These are phyloP conservation scores for Ustilago lituana DNA, from an alignment of 1,284 basidiomycete genomes.

Conservation along the genomic window DNA sequence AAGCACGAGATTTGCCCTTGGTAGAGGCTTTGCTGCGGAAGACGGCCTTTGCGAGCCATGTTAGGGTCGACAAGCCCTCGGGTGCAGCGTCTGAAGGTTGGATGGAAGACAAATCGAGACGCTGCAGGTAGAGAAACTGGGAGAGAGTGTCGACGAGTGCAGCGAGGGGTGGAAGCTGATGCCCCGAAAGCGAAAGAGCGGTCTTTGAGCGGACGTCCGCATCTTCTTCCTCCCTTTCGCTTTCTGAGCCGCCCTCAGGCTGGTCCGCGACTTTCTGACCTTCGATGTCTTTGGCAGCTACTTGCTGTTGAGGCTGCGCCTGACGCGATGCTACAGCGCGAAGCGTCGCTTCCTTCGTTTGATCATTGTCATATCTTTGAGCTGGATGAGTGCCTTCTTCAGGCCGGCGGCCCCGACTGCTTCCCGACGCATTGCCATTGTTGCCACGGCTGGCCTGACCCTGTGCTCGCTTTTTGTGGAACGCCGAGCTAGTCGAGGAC, in stretches of 20 bases:
- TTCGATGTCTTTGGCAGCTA: not conserved
- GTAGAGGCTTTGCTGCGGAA: conserved; percentile 33
- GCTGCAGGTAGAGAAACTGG: conserved; percentile 52
- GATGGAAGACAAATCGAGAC: conserved; percentile 58
- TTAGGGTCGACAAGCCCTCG: conserved; percentile 40
- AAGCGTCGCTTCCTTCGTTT: no score
- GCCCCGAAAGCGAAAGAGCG: conserved; percentile 45
- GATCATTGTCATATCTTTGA: not conserved
- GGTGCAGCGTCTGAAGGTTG: conserved; percentile 43
- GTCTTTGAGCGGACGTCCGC: conserved; percentile 37
- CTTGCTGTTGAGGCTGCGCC: not conserved
- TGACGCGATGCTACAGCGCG: not conserved
- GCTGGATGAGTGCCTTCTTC: not conserved
- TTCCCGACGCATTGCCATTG: conserved; percentile 7
- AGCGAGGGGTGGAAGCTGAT: conserved; percentile 49
- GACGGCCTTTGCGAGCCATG: conserved; percentile 55
- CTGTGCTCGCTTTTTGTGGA: conserved; percentile 38
- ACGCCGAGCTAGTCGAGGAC: conserved; percentile 31
- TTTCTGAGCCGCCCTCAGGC: not conserved
- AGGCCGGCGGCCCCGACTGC: not conserved
- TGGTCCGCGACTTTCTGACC: not conserved
- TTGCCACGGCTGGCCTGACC: conserved; percentile 3
- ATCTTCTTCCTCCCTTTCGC: conserved; percentile 10
- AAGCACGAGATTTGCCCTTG: conserved; percentile 28
- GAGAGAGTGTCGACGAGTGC: conserved; percentile 53